Conservation (phyloP, 768 basidiomycete genomes). For the Phaffia tasmanica region DNA sequence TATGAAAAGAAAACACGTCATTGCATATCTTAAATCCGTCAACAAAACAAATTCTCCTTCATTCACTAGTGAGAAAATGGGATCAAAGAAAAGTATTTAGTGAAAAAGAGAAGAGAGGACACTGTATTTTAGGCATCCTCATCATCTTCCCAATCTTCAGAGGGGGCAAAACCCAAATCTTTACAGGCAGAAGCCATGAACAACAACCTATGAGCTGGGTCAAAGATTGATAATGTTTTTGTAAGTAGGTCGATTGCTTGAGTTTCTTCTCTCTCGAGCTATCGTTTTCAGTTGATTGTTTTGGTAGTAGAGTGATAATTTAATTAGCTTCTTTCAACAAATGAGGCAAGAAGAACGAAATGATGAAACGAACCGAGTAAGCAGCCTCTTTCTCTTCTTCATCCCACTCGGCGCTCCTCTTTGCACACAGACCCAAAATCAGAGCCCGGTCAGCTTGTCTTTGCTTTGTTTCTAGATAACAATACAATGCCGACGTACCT, state of each 20-base stretch:
- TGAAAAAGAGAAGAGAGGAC: too few species aligned
- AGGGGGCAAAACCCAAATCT: slow-evolving; percentile 17
- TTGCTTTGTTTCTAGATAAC: slow-evolving; percentile 19
- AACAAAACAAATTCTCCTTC: too few species aligned
- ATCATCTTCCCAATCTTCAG: slow-evolving; percentile 24
- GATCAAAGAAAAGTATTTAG: too few species aligned
- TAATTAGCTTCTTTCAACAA: neutral
- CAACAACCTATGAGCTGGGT: slow-evolving; percentile 5
- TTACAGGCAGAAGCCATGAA: slow-evolving; percentile 16
- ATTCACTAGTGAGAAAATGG: too few species aligned
- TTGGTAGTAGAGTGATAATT: too few species aligned
- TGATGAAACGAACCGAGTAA: slow-evolving; percentile 10
- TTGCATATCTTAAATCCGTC: too few species aligned
- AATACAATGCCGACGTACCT: slow-evolving; percentile 14
- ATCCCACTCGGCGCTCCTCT: slow-evolving; percentile 75
- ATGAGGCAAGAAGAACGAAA: neutral
- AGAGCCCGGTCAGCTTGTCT: slow-evolving; percentile 51
- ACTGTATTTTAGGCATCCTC: neutral
- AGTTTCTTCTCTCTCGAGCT: slow-evolving; percentile 24
- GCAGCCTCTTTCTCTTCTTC: slow-evolving; percentile 42
- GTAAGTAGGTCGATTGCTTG: slow-evolving; percentile 10
- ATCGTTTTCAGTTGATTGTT: too few species aligned
- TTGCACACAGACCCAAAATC: slow-evolving; percentile 60
- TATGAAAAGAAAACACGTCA: too few species aligned
- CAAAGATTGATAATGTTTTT: slow-evolving; percentile 1